phyloP scores from a whole-genome alignment of 108 stramenopile species.

The Skeletonema marinoi region DNA sequence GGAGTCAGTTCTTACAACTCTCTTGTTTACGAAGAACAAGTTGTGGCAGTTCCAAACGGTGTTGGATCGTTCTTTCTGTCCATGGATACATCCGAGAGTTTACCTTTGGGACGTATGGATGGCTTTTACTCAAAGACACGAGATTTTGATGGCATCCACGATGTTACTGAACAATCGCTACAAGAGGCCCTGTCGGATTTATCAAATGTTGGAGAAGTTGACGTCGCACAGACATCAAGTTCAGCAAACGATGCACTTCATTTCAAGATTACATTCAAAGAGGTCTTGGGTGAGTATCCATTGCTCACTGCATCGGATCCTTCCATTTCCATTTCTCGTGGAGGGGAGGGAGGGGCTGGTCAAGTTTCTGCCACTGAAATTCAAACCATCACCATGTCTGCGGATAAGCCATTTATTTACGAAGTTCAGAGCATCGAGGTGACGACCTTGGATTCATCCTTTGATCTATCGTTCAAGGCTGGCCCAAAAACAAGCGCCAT shows the following conservation, averaged over 20 bases:
- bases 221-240: constrained; percentile 39
- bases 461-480: constrained; percentile 37
- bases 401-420: constrained; percentile 57
- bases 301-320: constrained; percentile 41
- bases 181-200: constrained; percentile 56
- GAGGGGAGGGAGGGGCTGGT: constrained; percentile 1
- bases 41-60: constrained; percentile 22
- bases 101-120: constrained; percentile 24
- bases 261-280: constrained; percentile 53
- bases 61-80: constrained; percentile 36
- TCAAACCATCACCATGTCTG: constrained; percentile 71
- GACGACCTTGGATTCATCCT: constrained; percentile 5
- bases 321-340: constrained; percentile 34
- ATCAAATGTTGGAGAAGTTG: constrained; percentile 58
- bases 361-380: constrained; percentile 73
- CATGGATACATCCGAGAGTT: constrained; percentile 31
- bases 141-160: constrained; percentile 12
- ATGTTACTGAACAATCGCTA: constrained; percentile 32
- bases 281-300: constrained; percentile 54
- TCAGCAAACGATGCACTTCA: constrained; percentile 11
- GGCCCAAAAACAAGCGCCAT: constrained; percentile 20
- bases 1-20: constrained; percentile 63
- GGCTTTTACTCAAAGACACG: constrained; percentile 26
- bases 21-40: constrained; percentile 64
- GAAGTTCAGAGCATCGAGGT: constrained; percentile 63